Evolutionary conservation across 345 rosid genomes (phyloP), one percentile per base, ranked within the genome.

Genomic region (Moringa oleifera): DNA sequence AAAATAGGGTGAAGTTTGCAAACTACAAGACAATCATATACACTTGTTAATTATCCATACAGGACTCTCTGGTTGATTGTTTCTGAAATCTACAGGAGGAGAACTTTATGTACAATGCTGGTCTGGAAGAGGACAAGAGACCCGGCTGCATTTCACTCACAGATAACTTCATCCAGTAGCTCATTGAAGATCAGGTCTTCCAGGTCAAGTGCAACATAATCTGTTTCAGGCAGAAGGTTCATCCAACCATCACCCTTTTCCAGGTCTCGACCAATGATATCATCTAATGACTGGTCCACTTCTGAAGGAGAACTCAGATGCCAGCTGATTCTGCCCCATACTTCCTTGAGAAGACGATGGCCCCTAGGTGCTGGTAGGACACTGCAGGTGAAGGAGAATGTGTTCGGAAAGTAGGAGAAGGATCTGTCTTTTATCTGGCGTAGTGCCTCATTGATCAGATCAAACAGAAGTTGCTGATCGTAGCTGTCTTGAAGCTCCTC

Each of bases 171-270:
- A 28, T 74, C 79, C 47, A 89, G 20, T 58, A 89, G 73, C 52
- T 87, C 82, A 56, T 84, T 79, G 8, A 87, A 80, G 58, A 92
- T 78, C 75, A 80, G 7, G 11, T 89, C 91, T 80, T 92, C 96
- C 31, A 92, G 70, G 62, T 85, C 93, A 57, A 89, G 81, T 22
- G 83, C 82, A 50, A 82, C 78, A 62, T 80, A 83, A 63, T 88
- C 91, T 57, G 74, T 63, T 37, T 88, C 95, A 56, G 68, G 64
- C 51, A 66, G 76, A 55, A 76, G 74, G 62, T 73, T 71, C 88
- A 82, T 74, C 99, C 97, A 88, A 50, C 81, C 76, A 71, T 90
- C 87, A 52, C 71, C 58, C 60, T 67, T 82, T 11, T 17, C 68
- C 65, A 88, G 64, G 66, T 94, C 97, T 53, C 71, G 69, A 47